Evolutionary conservation across 805 yeast species (phyloP).

Genomic region (Citeromyces matritensis): DNA sequence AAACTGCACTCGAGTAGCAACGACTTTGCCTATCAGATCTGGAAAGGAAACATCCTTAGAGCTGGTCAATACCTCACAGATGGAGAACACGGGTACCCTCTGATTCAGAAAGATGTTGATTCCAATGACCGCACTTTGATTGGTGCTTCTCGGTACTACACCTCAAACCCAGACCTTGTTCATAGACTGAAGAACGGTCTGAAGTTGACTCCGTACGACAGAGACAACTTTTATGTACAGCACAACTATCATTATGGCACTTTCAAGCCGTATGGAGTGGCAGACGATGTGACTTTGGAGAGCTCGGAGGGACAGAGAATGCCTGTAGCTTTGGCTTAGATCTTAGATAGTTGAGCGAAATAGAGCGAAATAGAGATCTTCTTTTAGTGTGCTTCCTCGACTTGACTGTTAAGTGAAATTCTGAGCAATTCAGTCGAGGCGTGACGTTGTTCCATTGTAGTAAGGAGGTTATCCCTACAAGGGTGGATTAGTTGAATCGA

Average conservation of each 20-base stretch:
- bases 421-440: too few species aligned
- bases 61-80: slow-evolving; percentile 8
- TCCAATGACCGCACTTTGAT: slow-evolving; percentile 26
- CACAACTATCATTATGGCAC: slow-evolving; percentile 18
- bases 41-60: slow-evolving; percentile 17
- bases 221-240: slow-evolving; percentile 21
- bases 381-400: too few species aligned
- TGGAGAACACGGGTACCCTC: slow-evolving; percentile 9
- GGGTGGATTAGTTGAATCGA: too few species aligned
- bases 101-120: slow-evolving; percentile 7
- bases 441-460: too few species aligned
- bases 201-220: slow-evolving; percentile 19
- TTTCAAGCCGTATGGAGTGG: slow-evolving; percentile 10
- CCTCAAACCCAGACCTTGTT: slow-evolving; percentile 28
- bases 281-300: slow-evolving; percentile 2
- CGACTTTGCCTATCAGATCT: slow-evolving; percentile 12
- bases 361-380: too few species aligned
- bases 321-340: background rate
- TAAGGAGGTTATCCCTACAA: too few species aligned
- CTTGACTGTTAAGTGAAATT: too few species aligned
- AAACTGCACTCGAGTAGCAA: slow-evolving; percentile 9
- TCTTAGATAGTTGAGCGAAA: too few species aligned
- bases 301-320: slow-evolving; percentile 1
- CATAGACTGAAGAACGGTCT: slow-evolving; percentile 19
- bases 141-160: slow-evolving; percentile 21